phyloP scores from a whole-genome alignment of 179 eudicot genomes.

The Beta macrorhiza region DNA sequence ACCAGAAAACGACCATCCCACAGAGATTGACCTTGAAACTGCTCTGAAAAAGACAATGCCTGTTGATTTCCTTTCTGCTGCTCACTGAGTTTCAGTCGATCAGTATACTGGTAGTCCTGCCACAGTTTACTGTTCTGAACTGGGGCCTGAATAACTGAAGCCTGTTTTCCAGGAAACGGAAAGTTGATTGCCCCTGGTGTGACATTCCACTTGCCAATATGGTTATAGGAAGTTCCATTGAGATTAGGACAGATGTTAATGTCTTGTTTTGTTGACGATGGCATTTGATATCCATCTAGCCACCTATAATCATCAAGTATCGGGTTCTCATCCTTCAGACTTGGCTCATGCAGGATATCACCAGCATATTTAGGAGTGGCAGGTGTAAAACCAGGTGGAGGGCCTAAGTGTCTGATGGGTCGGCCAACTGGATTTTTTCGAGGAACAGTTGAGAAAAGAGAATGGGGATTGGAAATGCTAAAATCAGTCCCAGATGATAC shows the following conservation, averaged over 20 bases:
- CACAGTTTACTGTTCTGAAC: constrained; percentile 44
- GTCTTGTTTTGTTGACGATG: constrained; percentile 46
- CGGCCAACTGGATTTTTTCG: constrained; percentile 78
- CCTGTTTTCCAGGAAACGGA: constrained; percentile 96
- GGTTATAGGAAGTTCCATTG: constrained; percentile 33
- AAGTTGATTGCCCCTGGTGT: constrained; percentile 52
- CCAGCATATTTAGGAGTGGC: constrained; percentile 47
- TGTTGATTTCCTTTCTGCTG: constrained; percentile 66
- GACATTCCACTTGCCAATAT: constrained; percentile 45
- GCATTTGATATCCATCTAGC: constrained; percentile 81
- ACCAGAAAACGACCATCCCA: constrained; percentile 80
- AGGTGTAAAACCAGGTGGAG: constrained; percentile 89
- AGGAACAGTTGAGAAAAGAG: constrained; percentile 39
- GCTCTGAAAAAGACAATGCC: constrained; percentile 47
- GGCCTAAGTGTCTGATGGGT: constrained; percentile 73
- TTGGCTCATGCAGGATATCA: constrained; percentile 32
- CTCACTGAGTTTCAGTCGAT: constrained; percentile 39
- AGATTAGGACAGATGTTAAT: constrained; percentile 42
- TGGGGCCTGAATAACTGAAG: constrained; percentile 45
- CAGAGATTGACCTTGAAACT: constrained; percentile 71
- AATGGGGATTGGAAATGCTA: constrained; percentile 37
- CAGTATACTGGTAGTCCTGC: constrained; percentile 60
- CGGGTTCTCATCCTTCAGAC: constrained; percentile 43
- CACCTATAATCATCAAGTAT: constrained; percentile 84
- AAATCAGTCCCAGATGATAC: constrained; percentile 37